Conservation (phyloP, 2,329 filamentous ascomycete species). For the Rugonectria rugulosa region DNA sequence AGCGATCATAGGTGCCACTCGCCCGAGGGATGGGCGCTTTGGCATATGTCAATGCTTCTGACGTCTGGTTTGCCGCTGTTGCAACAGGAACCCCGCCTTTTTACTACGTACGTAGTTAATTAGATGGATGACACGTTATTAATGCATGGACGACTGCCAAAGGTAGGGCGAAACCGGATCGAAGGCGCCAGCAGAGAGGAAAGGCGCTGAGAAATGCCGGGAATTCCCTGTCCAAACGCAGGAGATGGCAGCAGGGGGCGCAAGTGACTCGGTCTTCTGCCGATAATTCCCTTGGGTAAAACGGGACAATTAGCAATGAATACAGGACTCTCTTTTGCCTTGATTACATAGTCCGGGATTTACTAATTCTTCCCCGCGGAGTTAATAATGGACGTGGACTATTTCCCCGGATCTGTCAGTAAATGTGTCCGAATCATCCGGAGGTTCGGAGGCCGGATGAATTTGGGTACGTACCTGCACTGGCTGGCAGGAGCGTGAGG, state of each 20-base stretch:
- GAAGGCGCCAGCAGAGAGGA: neutral
- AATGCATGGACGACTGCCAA: neutral
- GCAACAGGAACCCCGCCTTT: too few species aligned
- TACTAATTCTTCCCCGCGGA: neutral
- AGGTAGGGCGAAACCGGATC: neutral
- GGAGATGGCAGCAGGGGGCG: neutral
- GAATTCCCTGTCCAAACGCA: constrained; percentile 1
- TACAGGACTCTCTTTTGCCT: neutral
- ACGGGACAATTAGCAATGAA: neutral
- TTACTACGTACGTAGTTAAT: neutral
- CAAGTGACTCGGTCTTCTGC: constrained; percentile 1
- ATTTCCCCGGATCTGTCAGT: neutral
- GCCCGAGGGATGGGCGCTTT: too few species aligned
- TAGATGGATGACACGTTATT: too few species aligned
- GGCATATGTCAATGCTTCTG: too few species aligned
- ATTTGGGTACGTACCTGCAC: neutral
- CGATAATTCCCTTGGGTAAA: neutral
- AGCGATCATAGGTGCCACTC: too few species aligned
- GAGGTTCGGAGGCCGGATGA: constrained; percentile 11
- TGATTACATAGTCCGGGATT: neutral
- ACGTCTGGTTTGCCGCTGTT: too few species aligned
- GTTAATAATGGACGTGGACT: constrained; percentile 3
- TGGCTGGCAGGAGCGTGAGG: neutral
- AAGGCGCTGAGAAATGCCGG: constrained; percentile 3
- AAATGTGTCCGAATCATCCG: constrained; percentile 1